A percentile compares a stretch with the other conserved stretches of the same genome.
phyloP scores from a whole-genome alignment of 371 early-diverging fungal genomes.

The Mucor indicus region DNA sequence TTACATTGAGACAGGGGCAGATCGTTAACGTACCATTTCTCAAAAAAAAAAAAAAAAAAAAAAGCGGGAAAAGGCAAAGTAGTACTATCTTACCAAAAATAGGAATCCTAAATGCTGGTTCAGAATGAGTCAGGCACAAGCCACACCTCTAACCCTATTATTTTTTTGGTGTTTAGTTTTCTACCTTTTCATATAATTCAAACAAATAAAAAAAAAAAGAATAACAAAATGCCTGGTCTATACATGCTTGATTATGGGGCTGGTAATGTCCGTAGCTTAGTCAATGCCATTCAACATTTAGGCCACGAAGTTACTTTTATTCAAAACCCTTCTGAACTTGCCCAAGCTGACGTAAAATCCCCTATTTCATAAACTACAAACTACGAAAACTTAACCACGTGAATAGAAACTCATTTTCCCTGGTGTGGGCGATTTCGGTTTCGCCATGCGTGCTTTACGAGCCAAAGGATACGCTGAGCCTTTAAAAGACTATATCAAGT shows the following conservation, averaged over 20 bases:
- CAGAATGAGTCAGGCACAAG: too few species aligned
- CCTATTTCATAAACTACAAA: background rate
- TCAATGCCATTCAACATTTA: slow-evolving; percentile 88
- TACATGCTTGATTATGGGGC: slow-evolving; percentile 97
- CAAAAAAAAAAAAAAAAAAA: too few species aligned
- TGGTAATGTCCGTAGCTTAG: slow-evolving; percentile 94
- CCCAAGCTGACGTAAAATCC: slow-evolving; percentile 78
- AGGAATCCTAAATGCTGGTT: too few species aligned
- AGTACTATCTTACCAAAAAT: too few species aligned
- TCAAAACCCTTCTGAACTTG: slow-evolving; percentile 74
- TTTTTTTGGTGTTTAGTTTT: too few species aligned
- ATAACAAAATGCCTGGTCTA: slow-evolving; percentile 53
- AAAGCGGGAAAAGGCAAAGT: too few species aligned
- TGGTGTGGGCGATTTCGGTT: slow-evolving; percentile 96
- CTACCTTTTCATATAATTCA: too few species aligned
- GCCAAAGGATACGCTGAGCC: slow-evolving; percentile 77
- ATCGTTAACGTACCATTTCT: too few species aligned
- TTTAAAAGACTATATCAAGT: slow-evolving; percentile 76
- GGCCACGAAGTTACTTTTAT: slow-evolving; percentile 85
- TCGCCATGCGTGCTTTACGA: slow-evolving; percentile 82
- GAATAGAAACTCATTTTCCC: slow-evolving; percentile 94
- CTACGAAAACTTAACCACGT: background rate
- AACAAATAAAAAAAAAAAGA: too few species aligned
- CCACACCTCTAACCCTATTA: too few species aligned
- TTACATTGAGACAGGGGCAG: too few species aligned